Conservation (phyloP, 2,329 filamentous ascomycete genomes). For the Bipolaris sorokiniana region DNA sequence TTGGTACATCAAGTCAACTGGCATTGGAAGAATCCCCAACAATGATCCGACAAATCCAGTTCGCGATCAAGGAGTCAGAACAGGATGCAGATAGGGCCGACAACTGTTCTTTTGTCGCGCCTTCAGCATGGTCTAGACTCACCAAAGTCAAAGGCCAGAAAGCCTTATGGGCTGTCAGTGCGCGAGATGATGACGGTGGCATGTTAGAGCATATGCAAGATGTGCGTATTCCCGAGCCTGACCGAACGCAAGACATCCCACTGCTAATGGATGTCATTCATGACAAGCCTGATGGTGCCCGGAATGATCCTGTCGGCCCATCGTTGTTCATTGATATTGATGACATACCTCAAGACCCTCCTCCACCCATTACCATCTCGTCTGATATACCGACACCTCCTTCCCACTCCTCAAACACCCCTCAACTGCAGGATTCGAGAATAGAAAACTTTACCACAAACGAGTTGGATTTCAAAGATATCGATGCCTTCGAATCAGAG, state of each 20-base stretch:
- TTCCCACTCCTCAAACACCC: background rate
- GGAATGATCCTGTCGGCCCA: background rate
- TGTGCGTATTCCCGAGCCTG: conserved; percentile 40
- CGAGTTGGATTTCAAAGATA: conserved; percentile 28
- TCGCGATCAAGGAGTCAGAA: conserved; percentile 46
- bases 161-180: conserved; percentile 43
- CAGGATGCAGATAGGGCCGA: conserved; percentile 18
- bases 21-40: conserved; percentile 48
- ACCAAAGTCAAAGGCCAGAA: conserved; percentile 28
- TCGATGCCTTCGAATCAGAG: conserved; percentile 31
- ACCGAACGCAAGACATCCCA: conserved; percentile 40
- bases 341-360: conserved; percentile 16
- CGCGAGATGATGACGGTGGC: conserved; percentile 41
- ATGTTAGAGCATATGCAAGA: conserved; percentile 36
- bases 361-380: conserved; percentile 24
- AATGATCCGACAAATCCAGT: conserved; percentile 44
- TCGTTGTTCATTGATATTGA: conserved; percentile 30
- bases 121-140: conserved; percentile 27
- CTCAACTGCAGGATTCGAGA: background rate
- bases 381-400: conserved; percentile 32
- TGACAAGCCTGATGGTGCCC: conserved; percentile 8
- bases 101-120: background rate
- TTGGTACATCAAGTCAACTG: conserved; percentile 51
- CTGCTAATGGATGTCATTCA: conserved; percentile 32
- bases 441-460: background rate